Evolutionary conservation across 2,329 filamentous ascomycete genomes (phyloP).

Genomic region (Apiospora saccharicola): DNA sequence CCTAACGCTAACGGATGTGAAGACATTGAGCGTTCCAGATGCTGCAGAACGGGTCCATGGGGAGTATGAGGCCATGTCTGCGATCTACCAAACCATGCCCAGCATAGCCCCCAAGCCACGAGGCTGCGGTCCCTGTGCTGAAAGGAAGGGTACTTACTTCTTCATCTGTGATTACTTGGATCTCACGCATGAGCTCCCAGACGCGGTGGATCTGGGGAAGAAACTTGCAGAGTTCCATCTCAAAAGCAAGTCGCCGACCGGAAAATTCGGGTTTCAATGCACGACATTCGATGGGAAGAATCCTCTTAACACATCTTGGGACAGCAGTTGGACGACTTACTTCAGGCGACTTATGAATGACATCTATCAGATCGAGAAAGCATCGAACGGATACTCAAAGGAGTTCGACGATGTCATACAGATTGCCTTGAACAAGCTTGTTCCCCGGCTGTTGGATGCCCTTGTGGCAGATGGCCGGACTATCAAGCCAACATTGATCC

Average conservation of each 20-base stretch:
- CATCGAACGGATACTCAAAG: slow-evolving; percentile 34
- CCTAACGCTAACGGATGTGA: too few relatives aligned
- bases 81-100: slow-evolving; percentile 28
- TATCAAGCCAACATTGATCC: slow-evolving; percentile 33
- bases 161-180: slow-evolving; percentile 32
- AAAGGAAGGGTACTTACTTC: too few relatives aligned
- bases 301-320: slow-evolving; percentile 29
- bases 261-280: slow-evolving; percentile 33
- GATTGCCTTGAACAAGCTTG: slow-evolving; percentile 27
- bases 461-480: slow-evolving; percentile 29
- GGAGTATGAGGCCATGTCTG: slow-evolving; percentile 30
- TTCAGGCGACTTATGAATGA: slow-evolving; percentile 34
- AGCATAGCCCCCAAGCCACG: slow-evolving; percentile 29
- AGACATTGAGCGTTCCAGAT: slow-evolving; percentile 22
- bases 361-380: slow-evolving; percentile 33
- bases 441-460: slow-evolving; percentile 32
- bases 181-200: slow-evolving; percentile 27
- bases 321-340: slow-evolving; percentile 31
- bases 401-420: slow-evolving; percentile 32
- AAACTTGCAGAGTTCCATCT: slow-evolving; percentile 35
- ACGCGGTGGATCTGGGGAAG: slow-evolving; percentile 30
- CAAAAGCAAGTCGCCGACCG: slow-evolving; percentile 34
- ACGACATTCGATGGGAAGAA: slow-evolving; percentile 33
- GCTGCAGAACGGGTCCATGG: slow-evolving; percentile 29
- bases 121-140: too few relatives aligned